Evolutionary conservation across 176 grass and related monocot genomes (phyloP).

Genomic region (Zea mays): DNA sequence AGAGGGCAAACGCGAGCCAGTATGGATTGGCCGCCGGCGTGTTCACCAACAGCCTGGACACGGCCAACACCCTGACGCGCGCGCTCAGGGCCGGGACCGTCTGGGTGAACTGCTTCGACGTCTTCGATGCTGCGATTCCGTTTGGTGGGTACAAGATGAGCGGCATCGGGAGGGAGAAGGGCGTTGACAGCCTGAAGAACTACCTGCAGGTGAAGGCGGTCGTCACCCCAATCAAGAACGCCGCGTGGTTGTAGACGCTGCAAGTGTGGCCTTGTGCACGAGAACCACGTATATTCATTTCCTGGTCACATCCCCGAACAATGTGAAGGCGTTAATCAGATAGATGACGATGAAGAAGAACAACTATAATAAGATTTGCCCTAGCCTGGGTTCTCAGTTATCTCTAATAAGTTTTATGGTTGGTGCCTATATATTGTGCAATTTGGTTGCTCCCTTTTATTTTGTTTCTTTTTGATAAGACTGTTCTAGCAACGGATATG

Average conservation of each 20-base stretch:
- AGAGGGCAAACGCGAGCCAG: slow-evolving; percentile 61
- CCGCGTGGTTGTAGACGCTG: slow-evolving; percentile 74
- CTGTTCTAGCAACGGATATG: slow-evolving; percentile 21
- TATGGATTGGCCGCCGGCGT: slow-evolving; percentile 87
- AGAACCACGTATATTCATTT: neutral
- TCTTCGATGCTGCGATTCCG: slow-evolving; percentile 80
- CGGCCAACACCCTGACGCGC: slow-evolving; percentile 78
- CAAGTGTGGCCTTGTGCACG: neutral
- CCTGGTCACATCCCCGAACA: neutral
- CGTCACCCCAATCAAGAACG: slow-evolving; percentile 59
- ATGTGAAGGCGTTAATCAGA: neutral
- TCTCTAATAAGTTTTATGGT: slow-evolving; percentile 36
- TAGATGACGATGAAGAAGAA: neutral
- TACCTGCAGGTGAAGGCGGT: slow-evolving; percentile 93
- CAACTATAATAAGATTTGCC: slow-evolving; percentile 34
- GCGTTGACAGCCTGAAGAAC: slow-evolving; percentile 88
- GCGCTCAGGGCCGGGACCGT: slow-evolving; percentile 60
- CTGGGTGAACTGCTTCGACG: slow-evolving; percentile 89
- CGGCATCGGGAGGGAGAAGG: slow-evolving; percentile 86
- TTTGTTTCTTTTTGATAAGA: neutral
- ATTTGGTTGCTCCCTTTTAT: neutral
- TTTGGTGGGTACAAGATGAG: slow-evolving; percentile 98
- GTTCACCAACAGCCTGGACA: slow-evolving; percentile 82
- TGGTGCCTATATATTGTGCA: slow-evolving; percentile 23
- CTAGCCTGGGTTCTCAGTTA: slow-evolving; percentile 5